Base-by-base conservation (phyloP, 2,329 filamentous ascomycete genomes). In the Calonectria hongkongensis region DNA sequence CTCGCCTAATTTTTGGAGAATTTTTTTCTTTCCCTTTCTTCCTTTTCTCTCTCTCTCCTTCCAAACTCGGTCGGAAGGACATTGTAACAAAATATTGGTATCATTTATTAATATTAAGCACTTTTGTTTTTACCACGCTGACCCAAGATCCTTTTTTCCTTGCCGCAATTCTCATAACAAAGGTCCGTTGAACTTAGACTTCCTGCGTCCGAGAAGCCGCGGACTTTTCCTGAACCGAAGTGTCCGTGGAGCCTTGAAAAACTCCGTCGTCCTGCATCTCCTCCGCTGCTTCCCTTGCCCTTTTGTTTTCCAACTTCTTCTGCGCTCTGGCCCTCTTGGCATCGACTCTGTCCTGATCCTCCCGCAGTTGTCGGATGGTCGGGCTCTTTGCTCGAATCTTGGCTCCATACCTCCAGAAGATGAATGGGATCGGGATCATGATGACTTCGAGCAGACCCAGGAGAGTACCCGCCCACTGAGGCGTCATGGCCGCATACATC, bases 401-500 rank as follows among this genome's bases (percentile, higher is more conserved):
- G 43, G 86, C 86, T 0, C 90, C 90, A 76, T 89, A 92, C 36
- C 86, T 86, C 83, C 95, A 97, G 79, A 97, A 97, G 0, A 95
- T 87, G 70, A 96, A 89, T 0, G 95, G 95, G 58, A 97, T 95
- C 0, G 95, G 94, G 18, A 97, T 93, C 78, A 95, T 89, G 0
- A 87, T 85, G 2, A 95, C 90, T 78, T 96, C 94, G 2, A 97
- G 84, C 66, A 96, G 79, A 0, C 93, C 94, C 3, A 97, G 86
- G 58, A 97, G 85, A 0, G 94, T 96, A 0, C 93, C 94, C 0
- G 94, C 92, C 94, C 94, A 97, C 74, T 94, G 93, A 0, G 94
- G 91, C 0, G 93, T 92, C 12, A 98, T 85, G 0, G 86, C 85
- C 1, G 81, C 80, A 81, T 96, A 97, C 90, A 98, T 92, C 28